These are phyloP conservation scores for Alternaria sp. DNA, from an alignment of 2,329 filamentous ascomycete species.

Conservation along the genomic window DNA sequence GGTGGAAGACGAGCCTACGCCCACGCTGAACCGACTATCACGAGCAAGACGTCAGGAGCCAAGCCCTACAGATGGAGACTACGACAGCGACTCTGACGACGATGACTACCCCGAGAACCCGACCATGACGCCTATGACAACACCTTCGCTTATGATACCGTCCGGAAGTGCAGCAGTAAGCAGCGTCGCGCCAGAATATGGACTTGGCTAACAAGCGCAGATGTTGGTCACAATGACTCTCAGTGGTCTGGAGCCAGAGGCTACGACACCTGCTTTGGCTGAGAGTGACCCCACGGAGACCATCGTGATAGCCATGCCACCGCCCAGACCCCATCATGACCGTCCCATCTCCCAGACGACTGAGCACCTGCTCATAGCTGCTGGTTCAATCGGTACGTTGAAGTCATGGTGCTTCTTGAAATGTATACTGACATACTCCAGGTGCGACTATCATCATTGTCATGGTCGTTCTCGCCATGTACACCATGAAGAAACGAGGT, in stretches of 20 bases:
- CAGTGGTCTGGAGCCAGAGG: slow-evolving; percentile 8
- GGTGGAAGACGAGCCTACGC: slow-evolving; percentile 22
- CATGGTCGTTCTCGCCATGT: slow-evolving; percentile 44
- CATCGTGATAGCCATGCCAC: slow-evolving; percentile 30
- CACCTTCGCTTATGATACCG: slow-evolving; percentile 6
- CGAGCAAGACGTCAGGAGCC: slow-evolving; percentile 22
- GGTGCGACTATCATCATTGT: slow-evolving; percentile 49
- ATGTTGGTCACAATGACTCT: slow-evolving; percentile 32
- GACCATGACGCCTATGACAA: neutral
- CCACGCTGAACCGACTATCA: slow-evolving; percentile 23
- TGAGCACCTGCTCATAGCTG: slow-evolving; percentile 50
- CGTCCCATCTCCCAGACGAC: slow-evolving; percentile 43
- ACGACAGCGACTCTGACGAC: slow-evolving; percentile 25
- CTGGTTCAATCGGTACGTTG: slow-evolving; percentile 47
- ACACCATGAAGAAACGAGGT: slow-evolving; percentile 49
- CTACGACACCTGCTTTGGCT: slow-evolving; percentile 27
- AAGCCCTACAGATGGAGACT: slow-evolving; percentile 5
- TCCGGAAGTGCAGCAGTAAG: slow-evolving; percentile 31
- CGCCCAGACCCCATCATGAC: slow-evolving; percentile 18
- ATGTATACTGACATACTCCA: slow-evolving; percentile 25
- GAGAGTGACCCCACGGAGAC: slow-evolving; percentile 35
- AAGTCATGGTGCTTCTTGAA: neutral
- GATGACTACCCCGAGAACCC: slow-evolving; percentile 9
- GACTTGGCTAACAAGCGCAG: slow-evolving; percentile 29
- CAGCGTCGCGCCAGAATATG: neutral